phyloP scores from a whole-genome alignment of 768 basidiomycete genomes.

The Boletus edulis region DNA sequence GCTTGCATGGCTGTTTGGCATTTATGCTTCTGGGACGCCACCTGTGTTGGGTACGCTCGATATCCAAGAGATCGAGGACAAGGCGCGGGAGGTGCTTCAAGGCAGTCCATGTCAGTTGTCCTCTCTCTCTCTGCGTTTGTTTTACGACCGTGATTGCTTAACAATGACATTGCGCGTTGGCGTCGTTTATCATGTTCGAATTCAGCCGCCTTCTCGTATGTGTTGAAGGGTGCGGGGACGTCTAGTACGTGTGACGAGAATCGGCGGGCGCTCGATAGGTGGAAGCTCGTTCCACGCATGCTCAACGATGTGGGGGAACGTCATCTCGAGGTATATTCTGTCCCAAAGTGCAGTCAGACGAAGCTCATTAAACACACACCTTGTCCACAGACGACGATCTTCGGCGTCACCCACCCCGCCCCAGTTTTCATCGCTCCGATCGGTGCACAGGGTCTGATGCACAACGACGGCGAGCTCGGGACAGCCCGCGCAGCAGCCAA shows the following conservation, averaged over 20 bases:
- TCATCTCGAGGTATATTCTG: constrained; percentile 43
- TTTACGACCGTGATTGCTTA: too few species aligned
- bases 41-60: constrained; percentile 53
- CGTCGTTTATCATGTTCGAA: background rate
- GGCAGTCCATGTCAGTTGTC: constrained; percentile 45
- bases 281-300: constrained; percentile 55
- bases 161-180: background rate
- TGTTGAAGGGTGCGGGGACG: constrained; percentile 68
- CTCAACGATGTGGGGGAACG: constrained; percentile 50
- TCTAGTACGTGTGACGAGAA: constrained; percentile 64
- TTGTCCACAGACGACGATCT: constrained; percentile 52
- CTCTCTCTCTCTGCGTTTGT: background rate
- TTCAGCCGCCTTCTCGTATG: constrained; percentile 65
- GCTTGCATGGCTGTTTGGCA: constrained; percentile 18
- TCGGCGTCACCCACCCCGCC: constrained; percentile 41
- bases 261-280: constrained; percentile 51
- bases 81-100: constrained; percentile 59
- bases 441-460: constrained; percentile 53
- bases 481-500: constrained; percentile 43
- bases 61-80: constrained; percentile 61
- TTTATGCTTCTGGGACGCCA: constrained; percentile 21
- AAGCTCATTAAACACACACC: background rate
- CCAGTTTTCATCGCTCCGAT: constrained; percentile 57
- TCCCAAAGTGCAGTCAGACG: background rate
- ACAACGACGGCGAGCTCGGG: constrained; percentile 42